Evolutionary conservation across 1,284 basidiomycete genomes (phyloP), one percentile per base, ranked within the genome.

Genomic region (Grifola frondosa): DNA sequence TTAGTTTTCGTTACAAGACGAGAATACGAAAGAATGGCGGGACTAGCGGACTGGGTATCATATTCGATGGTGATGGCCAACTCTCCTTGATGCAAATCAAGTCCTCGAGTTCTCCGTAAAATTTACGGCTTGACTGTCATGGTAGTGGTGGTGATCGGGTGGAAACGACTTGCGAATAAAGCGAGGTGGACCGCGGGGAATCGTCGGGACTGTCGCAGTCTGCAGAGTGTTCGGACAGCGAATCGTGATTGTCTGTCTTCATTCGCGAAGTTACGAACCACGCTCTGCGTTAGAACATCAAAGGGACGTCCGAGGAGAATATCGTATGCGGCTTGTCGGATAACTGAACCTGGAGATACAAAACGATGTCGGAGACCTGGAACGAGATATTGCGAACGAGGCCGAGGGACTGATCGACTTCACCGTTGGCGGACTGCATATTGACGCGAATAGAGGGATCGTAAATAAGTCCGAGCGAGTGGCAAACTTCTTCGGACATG

Each of bases 261-360:
- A 58, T 30, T 63, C 49, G 1, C 7, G 15, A 32, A 37, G 26
- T 60, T 63, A 11, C 53, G 32, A 0, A 65, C 30, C 6, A 44
- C 22, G 19, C 56, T 60, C 7, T 58, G 28, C 0, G 61, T 63
- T 6, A 69, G 30, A 0, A 61, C 48, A 38, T 68, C 61, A 45
- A 69, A 69, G 0, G 66, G 66, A 8, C 62, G 32, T 0, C 68
- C 66, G 3, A 69, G 38, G 0, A 70, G 45, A 2, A 66, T 54
- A 15, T 59, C 49, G 44, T 70, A 69, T 0, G 68, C 57, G 0
- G 63, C 50, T 0, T 46, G 41, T 1, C 47, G 32, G 5, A 70
- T 64, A 48, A 53, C 57, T 47, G 54, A 17, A 36, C 60, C 42
- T 28, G 62, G 34, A 47, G 61, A 46, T 49, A 53, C 38, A 53